These are phyloP conservation scores for Fraxinus angustifolia DNA, from an alignment of 305 asterid species.

Conservation along the genomic window DNA sequence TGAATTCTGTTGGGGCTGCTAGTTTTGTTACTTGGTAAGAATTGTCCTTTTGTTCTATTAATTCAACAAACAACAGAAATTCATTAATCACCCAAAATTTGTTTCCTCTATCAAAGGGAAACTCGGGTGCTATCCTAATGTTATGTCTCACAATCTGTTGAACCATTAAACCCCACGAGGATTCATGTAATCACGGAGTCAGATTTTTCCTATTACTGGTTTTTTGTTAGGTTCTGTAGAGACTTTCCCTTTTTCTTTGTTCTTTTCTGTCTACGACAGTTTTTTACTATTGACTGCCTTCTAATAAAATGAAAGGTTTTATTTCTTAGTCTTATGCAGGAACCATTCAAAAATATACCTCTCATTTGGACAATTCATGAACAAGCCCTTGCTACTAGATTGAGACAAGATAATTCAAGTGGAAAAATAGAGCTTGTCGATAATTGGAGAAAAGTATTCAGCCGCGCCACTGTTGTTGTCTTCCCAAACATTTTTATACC, in stretches of 20 bases:
- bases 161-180: not conserved
- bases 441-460: conserved; percentile 70
- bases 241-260: not conserved
- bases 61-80: not conserved
- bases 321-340: conserved; percentile 84
- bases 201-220: not conserved
- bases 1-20: conserved; percentile 71
- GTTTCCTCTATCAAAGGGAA: not conserved
- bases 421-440: conserved; percentile 50
- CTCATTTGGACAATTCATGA: conserved; percentile 89
- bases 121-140: not conserved
- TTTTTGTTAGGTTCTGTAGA: not conserved
- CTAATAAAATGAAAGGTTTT: conserved; percentile 35
- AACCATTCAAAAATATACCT: conserved; percentile 73
- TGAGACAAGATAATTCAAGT: conserved; percentile 52
- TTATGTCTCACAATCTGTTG: not conserved
- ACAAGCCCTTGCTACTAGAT: conserved; percentile 52
- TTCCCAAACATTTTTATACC: conserved; percentile 79
- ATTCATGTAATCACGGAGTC: not conserved
- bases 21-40: conserved; percentile 64
- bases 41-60: conserved; percentile 16
- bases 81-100: not conserved
- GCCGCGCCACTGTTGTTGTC: conserved; percentile 72
- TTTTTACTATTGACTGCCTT: not conserved
- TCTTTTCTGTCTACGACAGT: not conserved